Base-by-base conservation (phyloP, 2,329 filamentous ascomycete species). In the Xylariaceae sp. region DNA sequence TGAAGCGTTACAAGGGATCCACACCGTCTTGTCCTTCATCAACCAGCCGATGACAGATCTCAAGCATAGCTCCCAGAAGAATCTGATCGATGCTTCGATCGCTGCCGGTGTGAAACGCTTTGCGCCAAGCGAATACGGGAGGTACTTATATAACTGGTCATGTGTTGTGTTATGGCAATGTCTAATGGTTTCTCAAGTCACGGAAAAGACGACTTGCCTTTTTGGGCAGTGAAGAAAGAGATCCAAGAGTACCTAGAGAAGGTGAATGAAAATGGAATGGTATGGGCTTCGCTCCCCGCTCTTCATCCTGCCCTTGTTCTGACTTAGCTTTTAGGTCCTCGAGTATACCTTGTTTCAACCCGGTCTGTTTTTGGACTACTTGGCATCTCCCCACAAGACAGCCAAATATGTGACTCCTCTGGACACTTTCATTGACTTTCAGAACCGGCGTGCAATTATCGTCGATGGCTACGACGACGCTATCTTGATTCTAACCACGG, bases 31-130 rank as follows among this genome's bases (percentile, higher is more conserved):
- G 0, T 83, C 79, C 2, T 85, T 85, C 61, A 64, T 83, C 14
- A n/a, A n/a, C n/a, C 61, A 74, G 4, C 57, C 71, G 1, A 65
- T 74, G 2, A 63, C 65, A 0, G 73, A 75, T 50, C 64, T 64
- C 4, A 61, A 64, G 0, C 61, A 74, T 29, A 67, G 68, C n/a
- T 68, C 79, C 0, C 84, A 88, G 64, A 77, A 75, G 56, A 78
- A 77, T 29, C 71, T 89, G 45, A 82, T 88, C 49, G 81, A 88
- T 54, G 86, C 85, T 0, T 77, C 82, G 6, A 75, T 86, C 40
- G 73, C 74, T 2, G 84, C 84, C 1, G 82, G 84, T 1, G 85
- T 89, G 5, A 80, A 81, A 61, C 78, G 84, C 6, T 87, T 85
- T 66, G 78, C 87, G 1, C 84, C 85, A 1, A 83, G 82, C 37